These are phyloP conservation scores for Parathielavia appendiculata DNA, from an alignment of 495 filamentous ascomycete genomes.

Conservation along the genomic window DNA sequence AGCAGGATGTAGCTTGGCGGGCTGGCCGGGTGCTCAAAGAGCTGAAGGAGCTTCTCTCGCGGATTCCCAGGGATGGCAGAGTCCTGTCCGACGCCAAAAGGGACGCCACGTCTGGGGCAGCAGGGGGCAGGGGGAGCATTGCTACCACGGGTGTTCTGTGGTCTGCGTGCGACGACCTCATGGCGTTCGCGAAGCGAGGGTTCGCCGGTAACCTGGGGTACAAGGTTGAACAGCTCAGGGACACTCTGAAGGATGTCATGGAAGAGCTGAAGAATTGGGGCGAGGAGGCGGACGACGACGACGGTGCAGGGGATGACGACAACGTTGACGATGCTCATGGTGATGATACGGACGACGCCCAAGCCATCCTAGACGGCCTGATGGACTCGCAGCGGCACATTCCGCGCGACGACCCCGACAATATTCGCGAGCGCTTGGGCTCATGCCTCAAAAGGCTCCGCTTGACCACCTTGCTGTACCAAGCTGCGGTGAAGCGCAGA, in stretches of 20 bases:
- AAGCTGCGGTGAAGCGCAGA: constrained; percentile 56
- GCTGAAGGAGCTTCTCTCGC: constrained; percentile 38
- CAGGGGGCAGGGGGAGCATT: constrained; percentile 49
- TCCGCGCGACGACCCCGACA: constrained; percentile 50
- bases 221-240: constrained; percentile 61
- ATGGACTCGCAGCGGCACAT: constrained; percentile 53
- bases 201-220: constrained; percentile 56
- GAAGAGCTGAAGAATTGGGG: constrained; percentile 83
- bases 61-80: constrained; percentile 46
- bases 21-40: constrained; percentile 45
- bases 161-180: constrained; percentile 67
- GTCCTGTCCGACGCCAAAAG: constrained; percentile 39
- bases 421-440: constrained; percentile 53
- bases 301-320: constrained; percentile 37
- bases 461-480: constrained; percentile 53
- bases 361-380: constrained; percentile 49
- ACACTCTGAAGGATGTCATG: constrained; percentile 72
- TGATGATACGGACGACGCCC: constrained; percentile 24
- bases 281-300: constrained; percentile 52
- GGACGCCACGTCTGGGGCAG: constrained; percentile 35
- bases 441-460: constrained; percentile 52
- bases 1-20: constrained; percentile 49
- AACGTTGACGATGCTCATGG: constrained; percentile 34
- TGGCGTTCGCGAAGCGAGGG: constrained; percentile 57
- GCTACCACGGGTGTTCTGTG: constrained; percentile 57